These are phyloP conservation scores for Pleurotus ostreatus DNA, from an alignment of 768 basidiomycete genomes.

Conservation along the genomic window DNA sequence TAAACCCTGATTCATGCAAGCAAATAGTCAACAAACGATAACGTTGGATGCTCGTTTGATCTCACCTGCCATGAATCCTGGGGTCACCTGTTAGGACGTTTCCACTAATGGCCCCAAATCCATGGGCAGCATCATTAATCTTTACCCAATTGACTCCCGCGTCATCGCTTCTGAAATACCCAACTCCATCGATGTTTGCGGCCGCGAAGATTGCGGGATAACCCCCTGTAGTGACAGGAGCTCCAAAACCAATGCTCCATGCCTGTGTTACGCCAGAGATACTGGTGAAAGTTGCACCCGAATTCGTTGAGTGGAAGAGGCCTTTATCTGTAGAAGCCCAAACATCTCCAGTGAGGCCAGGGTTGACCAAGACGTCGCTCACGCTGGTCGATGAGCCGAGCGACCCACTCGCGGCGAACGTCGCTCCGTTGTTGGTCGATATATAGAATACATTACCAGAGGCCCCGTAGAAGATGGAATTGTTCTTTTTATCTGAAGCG, in stretches of 20 bases:
- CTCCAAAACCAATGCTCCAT: slow-evolving; percentile 59
- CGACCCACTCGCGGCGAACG: slow-evolving; percentile 39
- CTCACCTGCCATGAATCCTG: slow-evolving; percentile 50
- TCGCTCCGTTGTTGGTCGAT: slow-evolving; percentile 50
- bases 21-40: too few species aligned
- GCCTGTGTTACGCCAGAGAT: slow-evolving; percentile 46
- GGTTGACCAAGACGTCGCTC: slow-evolving; percentile 50
- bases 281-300: slow-evolving; percentile 42
- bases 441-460: slow-evolving; percentile 53
- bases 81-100: slow-evolving; percentile 50
- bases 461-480: slow-evolving; percentile 59
- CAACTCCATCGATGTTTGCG: slow-evolving; percentile 45
- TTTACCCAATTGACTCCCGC: slow-evolving; percentile 51
- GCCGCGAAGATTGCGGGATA: slow-evolving; percentile 57
- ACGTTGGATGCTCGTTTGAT: neutral
- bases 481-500: slow-evolving; percentile 58
- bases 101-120: slow-evolving; percentile 46
- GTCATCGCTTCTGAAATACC: slow-evolving; percentile 56
- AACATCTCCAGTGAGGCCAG: slow-evolving; percentile 50
- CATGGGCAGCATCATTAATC: slow-evolving; percentile 54
- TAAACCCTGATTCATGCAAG: slow-evolving; percentile 40
- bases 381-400: slow-evolving; percentile 46
- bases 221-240: slow-evolving; percentile 39
- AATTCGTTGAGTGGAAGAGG: slow-evolving; percentile 54
- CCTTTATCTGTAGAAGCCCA: slow-evolving; percentile 60